Percentiles rank a stretch among this genome's conserved stretches.
Conservation (phyloP, 2,329 filamentous ascomycete genomes). For the Xylariaceae sp. region DNA sequence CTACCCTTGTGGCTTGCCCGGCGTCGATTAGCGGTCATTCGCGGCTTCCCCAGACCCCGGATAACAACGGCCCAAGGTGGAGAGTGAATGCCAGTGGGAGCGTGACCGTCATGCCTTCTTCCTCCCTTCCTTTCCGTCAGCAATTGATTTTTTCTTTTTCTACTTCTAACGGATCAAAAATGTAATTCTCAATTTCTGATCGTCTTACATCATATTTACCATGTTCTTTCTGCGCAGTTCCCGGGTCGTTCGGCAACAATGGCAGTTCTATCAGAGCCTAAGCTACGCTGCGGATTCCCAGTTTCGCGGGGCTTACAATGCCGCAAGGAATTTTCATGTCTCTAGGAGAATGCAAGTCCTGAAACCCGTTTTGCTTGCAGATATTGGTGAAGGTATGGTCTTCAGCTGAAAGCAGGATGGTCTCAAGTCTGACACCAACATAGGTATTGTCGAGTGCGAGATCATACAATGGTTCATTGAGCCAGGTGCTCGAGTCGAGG, state of each 20-base stretch:
- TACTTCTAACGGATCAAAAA: neutral
- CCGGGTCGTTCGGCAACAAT: conserved; percentile 47
- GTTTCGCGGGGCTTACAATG: conserved; percentile 23
- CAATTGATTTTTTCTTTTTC: neutral
- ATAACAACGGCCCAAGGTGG: conserved; percentile 25
- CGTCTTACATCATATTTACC: conserved; percentile 5
- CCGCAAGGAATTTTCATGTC: conserved; percentile 46
- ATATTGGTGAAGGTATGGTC: conserved; percentile 73
- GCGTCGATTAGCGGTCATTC: conserved; percentile 4
- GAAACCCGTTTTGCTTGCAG: conserved; percentile 77
- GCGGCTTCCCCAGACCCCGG: conserved; percentile 6
- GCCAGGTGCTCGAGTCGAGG: conserved; percentile 89
- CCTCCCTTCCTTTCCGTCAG: neutral
- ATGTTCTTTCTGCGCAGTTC: conserved; percentile 56
- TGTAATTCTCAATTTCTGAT: neutral
- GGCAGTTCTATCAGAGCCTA: conserved; percentile 40
- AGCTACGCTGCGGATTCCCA: conserved; percentile 29
- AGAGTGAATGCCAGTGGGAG: conserved; percentile 2
- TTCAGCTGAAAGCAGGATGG: too few species aligned
- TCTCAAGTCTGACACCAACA: too few species aligned
- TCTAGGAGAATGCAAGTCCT: conserved; percentile 50
- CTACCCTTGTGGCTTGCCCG: conserved; percentile 24
- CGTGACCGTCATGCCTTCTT: conserved; percentile 5
- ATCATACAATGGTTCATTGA: conserved; percentile 99
- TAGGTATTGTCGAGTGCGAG: conserved; percentile 96